Conservation (phyloP, 768 basidiomycete species). For the Xanthoconium stramineum region DNA sequence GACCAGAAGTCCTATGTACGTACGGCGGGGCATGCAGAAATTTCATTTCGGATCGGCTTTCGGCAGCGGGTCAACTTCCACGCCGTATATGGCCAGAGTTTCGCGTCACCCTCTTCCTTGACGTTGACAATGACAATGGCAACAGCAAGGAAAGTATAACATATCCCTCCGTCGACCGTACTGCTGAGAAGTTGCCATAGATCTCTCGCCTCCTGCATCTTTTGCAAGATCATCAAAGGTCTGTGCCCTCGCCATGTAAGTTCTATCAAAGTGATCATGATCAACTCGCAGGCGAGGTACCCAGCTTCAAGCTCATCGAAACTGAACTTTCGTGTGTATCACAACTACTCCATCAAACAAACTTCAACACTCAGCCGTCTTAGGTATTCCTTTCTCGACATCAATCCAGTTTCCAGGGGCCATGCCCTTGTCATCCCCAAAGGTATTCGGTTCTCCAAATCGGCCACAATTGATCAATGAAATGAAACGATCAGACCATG, state of each 20-base stretch:
- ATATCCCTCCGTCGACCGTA: rapidly evolving
- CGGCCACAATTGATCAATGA: background rate
- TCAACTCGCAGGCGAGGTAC: conserved; percentile 69
- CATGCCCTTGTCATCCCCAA: conserved; percentile 94
- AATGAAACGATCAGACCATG: conserved; percentile 59
- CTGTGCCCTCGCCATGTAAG: conserved; percentile 1
- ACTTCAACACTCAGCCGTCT: too few species aligned
- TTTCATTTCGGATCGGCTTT: too few species aligned
- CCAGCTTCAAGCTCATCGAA: conserved; percentile 81
- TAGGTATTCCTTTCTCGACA: conserved; percentile 89
- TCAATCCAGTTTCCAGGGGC: conserved; percentile 85
- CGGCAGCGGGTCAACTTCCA: background rate
- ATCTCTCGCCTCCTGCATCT: conserved; percentile 68
- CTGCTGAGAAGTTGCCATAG: conserved; percentile 31
- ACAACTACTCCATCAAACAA: background rate
- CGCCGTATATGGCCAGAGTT: too few species aligned
- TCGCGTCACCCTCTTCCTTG: background rate
- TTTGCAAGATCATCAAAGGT: conserved; percentile 97
- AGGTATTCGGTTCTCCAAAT: conserved; percentile 42
- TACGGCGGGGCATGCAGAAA: too few species aligned
- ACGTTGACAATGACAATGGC: conserved; percentile 8
- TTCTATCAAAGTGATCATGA: background rate
- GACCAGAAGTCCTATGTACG: too few species aligned
- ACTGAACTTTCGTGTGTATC: conserved; percentile 62
- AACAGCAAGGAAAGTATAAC: conserved; percentile 19